These are phyloP conservation scores for Spergularia marina DNA, from an alignment of 148 eudicot species.

Conservation along the genomic window DNA sequence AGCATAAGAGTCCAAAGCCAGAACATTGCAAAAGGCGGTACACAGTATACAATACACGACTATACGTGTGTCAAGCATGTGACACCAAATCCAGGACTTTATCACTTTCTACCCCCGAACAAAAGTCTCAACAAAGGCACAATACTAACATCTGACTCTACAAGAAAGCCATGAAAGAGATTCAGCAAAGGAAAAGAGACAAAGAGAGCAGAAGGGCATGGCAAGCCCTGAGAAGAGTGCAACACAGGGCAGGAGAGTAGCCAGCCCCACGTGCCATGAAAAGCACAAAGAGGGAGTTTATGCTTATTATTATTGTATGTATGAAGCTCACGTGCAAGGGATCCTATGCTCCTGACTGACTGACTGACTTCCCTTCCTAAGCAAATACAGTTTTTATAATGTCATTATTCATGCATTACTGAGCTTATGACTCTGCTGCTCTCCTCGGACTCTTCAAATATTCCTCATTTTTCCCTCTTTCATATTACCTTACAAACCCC, in stretches of 20 bases:
- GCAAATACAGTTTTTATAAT: not conserved
- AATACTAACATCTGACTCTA: not conserved
- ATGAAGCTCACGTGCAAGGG: constrained; percentile 72
- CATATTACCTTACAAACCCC: not conserved
- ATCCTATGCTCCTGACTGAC: constrained; percentile 39
- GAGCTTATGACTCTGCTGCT: constrained; percentile 2
- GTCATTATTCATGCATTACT: not conserved
- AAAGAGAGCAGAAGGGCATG: not conserved
- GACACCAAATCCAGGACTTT: constrained; percentile 23
- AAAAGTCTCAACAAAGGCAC: constrained; percentile 18
- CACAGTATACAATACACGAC: constrained; percentile 11
- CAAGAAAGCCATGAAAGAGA: not conserved
- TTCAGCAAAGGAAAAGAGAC: not conserved
- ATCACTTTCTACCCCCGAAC: constrained; percentile 10
- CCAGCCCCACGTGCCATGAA: constrained; percentile 52
- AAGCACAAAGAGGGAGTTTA: constrained; percentile 29
- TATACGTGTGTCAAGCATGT: constrained; percentile 27
- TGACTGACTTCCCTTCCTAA: constrained; percentile 27
- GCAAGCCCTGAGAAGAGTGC: not conserved
- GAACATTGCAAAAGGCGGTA: constrained; percentile 4
- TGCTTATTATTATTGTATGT: constrained; percentile 12
- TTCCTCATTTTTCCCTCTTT: constrained; percentile 27
- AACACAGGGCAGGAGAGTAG: constrained; percentile 25
- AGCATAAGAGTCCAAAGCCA: not conserved
- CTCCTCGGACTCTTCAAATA: constrained; percentile 45